Conservation (phyloP, 345 rosid genomes). For the Brassica rapa region DNA sequence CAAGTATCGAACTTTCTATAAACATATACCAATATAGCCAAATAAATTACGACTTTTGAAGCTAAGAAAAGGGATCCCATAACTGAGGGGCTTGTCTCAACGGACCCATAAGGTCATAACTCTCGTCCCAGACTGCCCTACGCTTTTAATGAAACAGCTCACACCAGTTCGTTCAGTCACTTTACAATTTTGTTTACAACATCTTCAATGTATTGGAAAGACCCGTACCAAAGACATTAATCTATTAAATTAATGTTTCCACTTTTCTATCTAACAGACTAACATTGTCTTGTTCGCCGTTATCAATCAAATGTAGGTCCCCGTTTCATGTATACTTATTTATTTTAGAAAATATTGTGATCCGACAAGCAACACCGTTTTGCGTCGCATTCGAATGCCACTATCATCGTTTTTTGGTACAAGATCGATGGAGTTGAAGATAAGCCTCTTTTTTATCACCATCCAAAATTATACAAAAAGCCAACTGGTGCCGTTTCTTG, state of each 20-base stretch:
- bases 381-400: constrained; percentile 26
- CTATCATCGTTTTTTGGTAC: constrained; percentile 15
- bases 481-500: constrained; percentile 21
- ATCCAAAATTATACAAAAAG: constrained; percentile 12
- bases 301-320: constrained; percentile 24
- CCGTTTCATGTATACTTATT: background rate
- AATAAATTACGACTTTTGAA: background rate
- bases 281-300: constrained; percentile 11
- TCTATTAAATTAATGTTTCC: background rate
- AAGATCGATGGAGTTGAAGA: constrained; percentile 24
- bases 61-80: constrained; percentile 5
- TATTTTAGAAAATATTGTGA: background rate
- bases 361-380: constrained; percentile 31
- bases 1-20: background rate
- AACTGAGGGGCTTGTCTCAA: constrained; percentile 8
- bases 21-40: background rate
- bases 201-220: constrained; percentile 17
- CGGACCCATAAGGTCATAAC: constrained; percentile 31
- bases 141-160: constrained; percentile 32
- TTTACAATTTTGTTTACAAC: background rate
- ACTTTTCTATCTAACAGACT: background rate
- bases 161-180: constrained; percentile 14
- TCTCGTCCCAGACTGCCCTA: constrained; percentile 4
- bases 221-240: constrained; percentile 4
- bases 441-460: constrained; percentile 23